These are phyloP conservation scores for Abrus precatorius DNA, from an alignment of 306 rosid genomes.

Conservation along the genomic window DNA sequence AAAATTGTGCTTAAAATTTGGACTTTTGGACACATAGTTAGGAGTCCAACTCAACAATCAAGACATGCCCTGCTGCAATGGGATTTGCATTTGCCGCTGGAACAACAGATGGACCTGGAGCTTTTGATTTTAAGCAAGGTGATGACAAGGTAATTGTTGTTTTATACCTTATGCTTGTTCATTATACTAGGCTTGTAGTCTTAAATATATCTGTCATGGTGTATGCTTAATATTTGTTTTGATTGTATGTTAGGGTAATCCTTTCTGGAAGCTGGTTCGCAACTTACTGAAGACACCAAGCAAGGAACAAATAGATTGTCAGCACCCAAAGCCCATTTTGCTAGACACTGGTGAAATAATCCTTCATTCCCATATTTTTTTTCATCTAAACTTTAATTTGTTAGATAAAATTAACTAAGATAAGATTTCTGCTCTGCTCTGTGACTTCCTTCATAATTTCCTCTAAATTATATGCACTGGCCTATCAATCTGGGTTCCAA, in stretches of 20 bases:
- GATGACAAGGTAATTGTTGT: conserved; percentile 73
- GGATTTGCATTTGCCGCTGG: conserved; percentile 97
- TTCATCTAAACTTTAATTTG: too few relatives aligned
- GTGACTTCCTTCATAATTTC: too few relatives aligned
- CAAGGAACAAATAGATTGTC: conserved; percentile 82
- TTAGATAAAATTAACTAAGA: too few relatives aligned
- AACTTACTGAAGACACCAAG: conserved; percentile 72
- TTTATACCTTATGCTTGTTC: conserved; percentile 27
- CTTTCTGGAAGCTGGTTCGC: conserved; percentile 86
- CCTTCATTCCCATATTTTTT: too few relatives aligned
- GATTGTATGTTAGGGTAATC: conserved; percentile 70
- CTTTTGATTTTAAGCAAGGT: conserved; percentile 93
- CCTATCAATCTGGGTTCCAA: too few relatives aligned
- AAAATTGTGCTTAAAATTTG: too few relatives aligned
- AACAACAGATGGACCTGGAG: conserved; percentile 97
- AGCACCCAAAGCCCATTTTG: conserved; percentile 88
- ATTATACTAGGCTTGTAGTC: conserved; percentile 18
- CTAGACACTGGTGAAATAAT: conserved; percentile 97
- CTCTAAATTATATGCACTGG: too few relatives aligned
- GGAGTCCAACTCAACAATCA: too few relatives aligned
- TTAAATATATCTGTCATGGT: conserved; percentile 14
- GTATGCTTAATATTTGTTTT: conserved; percentile 47
- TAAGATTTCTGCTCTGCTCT: too few relatives aligned
- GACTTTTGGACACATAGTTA: too few relatives aligned
- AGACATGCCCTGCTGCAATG: conserved; percentile 97